phyloP scores from a whole-genome alignment of 2,329 filamentous ascomycete genomes.

The Metarhizium sp. region DNA sequence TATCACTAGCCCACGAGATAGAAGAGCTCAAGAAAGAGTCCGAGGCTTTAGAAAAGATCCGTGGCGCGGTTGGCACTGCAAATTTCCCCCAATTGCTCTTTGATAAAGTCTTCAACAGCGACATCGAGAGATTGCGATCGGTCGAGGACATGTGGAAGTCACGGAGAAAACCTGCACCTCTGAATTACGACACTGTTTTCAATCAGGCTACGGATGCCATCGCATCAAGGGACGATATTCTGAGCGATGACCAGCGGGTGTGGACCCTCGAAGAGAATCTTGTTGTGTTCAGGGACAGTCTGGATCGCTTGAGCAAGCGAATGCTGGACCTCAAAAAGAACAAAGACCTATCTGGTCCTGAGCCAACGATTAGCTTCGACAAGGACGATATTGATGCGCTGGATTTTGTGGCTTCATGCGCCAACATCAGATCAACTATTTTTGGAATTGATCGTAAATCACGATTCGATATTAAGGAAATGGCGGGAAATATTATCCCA shows the following conservation, averaged over 20 bases:
- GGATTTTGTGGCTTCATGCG: conserved; percentile 85
- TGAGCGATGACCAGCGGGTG: conserved; percentile 59
- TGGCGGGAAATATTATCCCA: conserved; percentile 98
- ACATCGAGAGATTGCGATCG: conserved; percentile 70
- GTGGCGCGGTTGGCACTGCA: conserved; percentile 67
- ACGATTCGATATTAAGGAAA: conserved; percentile 96
- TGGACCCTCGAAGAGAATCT: conserved; percentile 85
- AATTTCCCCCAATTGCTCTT: conserved; percentile 76
- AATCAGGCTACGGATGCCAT: conserved; percentile 39
- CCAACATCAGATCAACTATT: conserved; percentile 80
- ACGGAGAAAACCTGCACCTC: conserved; percentile 60
- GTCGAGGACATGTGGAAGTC: conserved; percentile 98
- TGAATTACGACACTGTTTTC: conserved; percentile 58
- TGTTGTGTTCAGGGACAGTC: conserved; percentile 75
- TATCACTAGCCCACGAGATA: conserved; percentile 59
- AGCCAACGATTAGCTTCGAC: conserved; percentile 75
- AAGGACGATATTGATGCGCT: conserved; percentile 94
- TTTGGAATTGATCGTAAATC: conserved; percentile 85
- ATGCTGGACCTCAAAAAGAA: conserved; percentile 52
- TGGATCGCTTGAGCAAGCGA: conserved; percentile 67
- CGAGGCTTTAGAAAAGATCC: conserved; percentile 72
- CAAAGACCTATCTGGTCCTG: conserved; percentile 36
- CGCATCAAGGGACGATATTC: conserved; percentile 42
- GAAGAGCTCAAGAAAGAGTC: conserved; percentile 79
- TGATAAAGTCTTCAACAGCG: conserved; percentile 82